phyloP scores from a whole-genome alignment of 78 protist genomes.

The Dictyostelium intermedium region DNA sequence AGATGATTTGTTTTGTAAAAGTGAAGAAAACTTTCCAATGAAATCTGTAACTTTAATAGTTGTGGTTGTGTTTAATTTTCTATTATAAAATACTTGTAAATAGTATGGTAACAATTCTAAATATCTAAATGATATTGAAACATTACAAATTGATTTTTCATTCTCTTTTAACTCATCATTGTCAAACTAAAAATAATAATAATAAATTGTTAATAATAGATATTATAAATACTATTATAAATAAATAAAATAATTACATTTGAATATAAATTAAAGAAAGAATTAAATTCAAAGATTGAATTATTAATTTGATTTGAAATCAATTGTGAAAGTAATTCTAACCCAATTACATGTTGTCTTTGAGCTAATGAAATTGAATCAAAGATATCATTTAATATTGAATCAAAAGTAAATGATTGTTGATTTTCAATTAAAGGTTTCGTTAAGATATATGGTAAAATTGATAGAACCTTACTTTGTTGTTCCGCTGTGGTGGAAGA shows the following conservation, averaged over 20 bases:
- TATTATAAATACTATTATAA: neutral
- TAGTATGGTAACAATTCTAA: constrained; percentile 24
- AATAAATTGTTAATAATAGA: neutral
- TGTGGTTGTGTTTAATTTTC: neutral
- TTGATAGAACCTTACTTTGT: neutral
- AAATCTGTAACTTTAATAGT: neutral
- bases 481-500: neutral
- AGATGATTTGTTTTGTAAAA: constrained; percentile 8
- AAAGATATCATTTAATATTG: neutral
- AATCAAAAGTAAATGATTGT: neutral
- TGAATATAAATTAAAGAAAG: constrained; percentile 12
- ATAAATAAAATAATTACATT: neutral
- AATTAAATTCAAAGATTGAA: neutral
- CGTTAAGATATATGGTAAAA: neutral
- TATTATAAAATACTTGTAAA: neutral
- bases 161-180: neutral
- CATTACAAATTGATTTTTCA: neutral
- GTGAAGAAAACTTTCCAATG: neutral
- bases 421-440: neutral
- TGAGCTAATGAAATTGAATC: neutral
- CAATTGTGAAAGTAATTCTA: constrained; percentile 5
- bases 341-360: constrained; percentile 7
- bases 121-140: neutral
- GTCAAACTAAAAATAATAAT: neutral
- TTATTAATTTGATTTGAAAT: neutral